Base-by-base conservation (phyloP, 139 green algal genomes). In the Picochlorum sp. region DNA sequence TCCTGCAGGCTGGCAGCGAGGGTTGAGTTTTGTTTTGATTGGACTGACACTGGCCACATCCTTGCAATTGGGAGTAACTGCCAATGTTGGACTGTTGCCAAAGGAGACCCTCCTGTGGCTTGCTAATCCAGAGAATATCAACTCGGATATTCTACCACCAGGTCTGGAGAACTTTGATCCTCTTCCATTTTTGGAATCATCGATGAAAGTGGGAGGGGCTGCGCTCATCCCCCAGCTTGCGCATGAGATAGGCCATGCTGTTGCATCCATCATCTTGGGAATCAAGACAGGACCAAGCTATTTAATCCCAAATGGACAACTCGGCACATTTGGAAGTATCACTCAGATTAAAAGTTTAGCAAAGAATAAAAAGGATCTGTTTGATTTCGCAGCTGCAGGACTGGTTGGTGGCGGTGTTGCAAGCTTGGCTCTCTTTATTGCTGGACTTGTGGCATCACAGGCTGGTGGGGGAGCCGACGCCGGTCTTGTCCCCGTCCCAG, bases 321-420 rank as follows among this genome's bases (percentile, higher is more conserved):
- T 92, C 10, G 91, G 90, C 44, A 85, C 75, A 28, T 97, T 98
- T 75, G 92, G 92, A 24, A 79, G 80, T 63, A 83, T 97, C 49
- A 96, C 89, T 4, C 92, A 90, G 57, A 66, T 95, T 68, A 82
- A 80, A 52, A 85, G 69, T 30, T 71, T 95, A 47, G 67, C 79
- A 28, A 66, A 62, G 45, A 81, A 78, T 64, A 75, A 77, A 16
- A 61, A 49, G 2, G 70, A 87, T 34, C 57, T 96, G 58, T 96
- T 91, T 75, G 90, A 96, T 69, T 78, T 96, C 20, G 75, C 90
- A 4, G 68, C 78, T 7, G 80, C 82, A 1, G 90, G 89, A 0
- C 84, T 87, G 21, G 59, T 80, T 4, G 76, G 78, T 0, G 86
- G 81, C 15, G 75, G 62, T 13, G 9, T 80, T 34, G 76, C 77